These are phyloP conservation scores for Delphinella strobiligena DNA, from an alignment of 2,329 filamentous ascomycete species.

Conservation along the genomic window DNA sequence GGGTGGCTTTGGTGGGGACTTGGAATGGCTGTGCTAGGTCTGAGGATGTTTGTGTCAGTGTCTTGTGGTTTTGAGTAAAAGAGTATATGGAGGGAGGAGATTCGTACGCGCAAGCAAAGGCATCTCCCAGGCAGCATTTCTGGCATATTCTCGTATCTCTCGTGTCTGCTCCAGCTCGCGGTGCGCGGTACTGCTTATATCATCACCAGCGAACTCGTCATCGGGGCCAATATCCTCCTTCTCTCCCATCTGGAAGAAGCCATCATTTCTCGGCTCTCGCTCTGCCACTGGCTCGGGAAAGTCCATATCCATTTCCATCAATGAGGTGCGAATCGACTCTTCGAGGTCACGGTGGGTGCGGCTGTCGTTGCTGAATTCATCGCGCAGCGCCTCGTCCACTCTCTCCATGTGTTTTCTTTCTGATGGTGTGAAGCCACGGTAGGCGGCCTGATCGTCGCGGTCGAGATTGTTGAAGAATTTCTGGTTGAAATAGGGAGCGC, in stretches of 20 bases:
- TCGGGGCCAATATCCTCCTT: conserved; percentile 18
- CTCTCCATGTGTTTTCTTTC: conserved; percentile 10
- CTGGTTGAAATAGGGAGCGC: conserved; percentile 10
- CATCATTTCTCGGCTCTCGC: conserved; percentile 5
- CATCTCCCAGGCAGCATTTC: conserved; percentile 91
- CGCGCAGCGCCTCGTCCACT: conserved; percentile 4
- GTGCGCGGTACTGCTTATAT: conserved; percentile 74
- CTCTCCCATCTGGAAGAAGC: conserved; percentile 14
- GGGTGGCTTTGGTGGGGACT: conserved; percentile 52
- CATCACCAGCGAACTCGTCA: conserved; percentile 63
- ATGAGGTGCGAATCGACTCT: conserved; percentile 4
- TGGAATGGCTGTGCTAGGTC: conserved; percentile 74
- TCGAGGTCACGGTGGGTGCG: conserved; percentile 9
- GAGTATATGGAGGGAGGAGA: neutral
- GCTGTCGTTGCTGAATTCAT: conserved; percentile 7
- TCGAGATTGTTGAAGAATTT: conserved; percentile 10
- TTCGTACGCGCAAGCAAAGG: conserved; percentile 66
- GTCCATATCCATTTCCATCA: conserved; percentile 7
- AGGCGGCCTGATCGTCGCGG: conserved; percentile 10
- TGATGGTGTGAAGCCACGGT: conserved; percentile 8
- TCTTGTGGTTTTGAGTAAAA: neutral
- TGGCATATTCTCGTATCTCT: conserved; percentile 77
- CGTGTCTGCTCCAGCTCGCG: conserved; percentile 77
- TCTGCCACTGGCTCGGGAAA: conserved; percentile 6
- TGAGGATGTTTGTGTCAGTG: conserved; percentile 26